These are phyloP conservation scores for Microsporum ferrugineum DNA, from an alignment of 2,329 filamentous ascomycete species.

Conservation along the genomic window DNA sequence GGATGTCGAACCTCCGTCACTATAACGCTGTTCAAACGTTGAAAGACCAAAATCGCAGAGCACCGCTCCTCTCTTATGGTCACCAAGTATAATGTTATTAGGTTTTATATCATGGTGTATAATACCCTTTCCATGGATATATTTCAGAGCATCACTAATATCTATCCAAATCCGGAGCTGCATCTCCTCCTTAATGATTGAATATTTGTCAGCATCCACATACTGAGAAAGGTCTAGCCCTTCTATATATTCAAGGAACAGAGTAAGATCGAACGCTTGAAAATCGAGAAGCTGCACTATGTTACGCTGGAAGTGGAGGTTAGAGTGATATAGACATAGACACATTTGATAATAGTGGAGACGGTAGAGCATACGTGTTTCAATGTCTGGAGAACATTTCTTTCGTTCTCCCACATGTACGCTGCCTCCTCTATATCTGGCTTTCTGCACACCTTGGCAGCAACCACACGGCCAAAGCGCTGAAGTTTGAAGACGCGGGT, in stretches of 20 bases:
- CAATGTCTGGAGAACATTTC: neutral
- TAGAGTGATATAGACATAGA: neutral
- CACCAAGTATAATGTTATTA: constrained; percentile 77
- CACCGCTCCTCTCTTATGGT: constrained; percentile 78
- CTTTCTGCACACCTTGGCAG: constrained; percentile 2
- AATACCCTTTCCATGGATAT: constrained; percentile 98
- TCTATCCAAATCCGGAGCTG: neutral
- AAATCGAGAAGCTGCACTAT: constrained; percentile 2
- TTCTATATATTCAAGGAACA: neutral
- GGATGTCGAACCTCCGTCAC: neutral
- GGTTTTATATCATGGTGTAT: constrained; percentile 99
- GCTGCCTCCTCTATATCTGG: neutral
- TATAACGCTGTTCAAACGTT: neutral
- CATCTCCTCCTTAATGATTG: constrained; percentile 1
- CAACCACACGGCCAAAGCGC: neutral
- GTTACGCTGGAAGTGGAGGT: neutral
- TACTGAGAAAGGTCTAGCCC: constrained; percentile 1
- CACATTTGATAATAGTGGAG: neutral
- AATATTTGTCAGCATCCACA: neutral
- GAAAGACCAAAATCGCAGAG: constrained; percentile 86
- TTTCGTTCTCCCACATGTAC: constrained; percentile 1
- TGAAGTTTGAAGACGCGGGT: neutral
- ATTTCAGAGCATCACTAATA: constrained; percentile 62
- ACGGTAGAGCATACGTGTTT: neutral
- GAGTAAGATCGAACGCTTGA: neutral